phyloP scores from a whole-genome alignment of 2,329 filamentous ascomycete species.

The Fusarium piperis region DNA sequence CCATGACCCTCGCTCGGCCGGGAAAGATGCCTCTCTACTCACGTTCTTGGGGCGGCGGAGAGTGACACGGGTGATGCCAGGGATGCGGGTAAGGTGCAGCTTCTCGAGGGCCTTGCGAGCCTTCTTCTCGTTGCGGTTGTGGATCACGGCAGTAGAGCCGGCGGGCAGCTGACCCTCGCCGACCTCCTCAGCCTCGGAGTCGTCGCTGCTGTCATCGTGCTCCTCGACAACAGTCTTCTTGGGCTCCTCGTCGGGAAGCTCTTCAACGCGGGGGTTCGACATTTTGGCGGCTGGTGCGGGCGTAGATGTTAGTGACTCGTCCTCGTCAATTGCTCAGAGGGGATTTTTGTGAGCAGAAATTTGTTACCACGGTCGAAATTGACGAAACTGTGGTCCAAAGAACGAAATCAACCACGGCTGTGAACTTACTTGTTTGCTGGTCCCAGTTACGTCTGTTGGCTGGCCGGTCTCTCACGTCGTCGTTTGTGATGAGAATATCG shows the following conservation, averaged over 20 bases:
- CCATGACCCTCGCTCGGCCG: background rate
- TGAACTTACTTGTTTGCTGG: conserved; percentile 50
- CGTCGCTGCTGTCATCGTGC: conserved; percentile 73
- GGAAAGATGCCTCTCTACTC: conserved; percentile 58
- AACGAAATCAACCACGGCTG: conserved; percentile 29
- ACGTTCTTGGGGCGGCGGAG: conserved; percentile 99
- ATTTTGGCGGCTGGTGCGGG: conserved; percentile 68
- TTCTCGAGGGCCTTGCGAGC: conserved; percentile 99
- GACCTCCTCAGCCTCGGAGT: conserved; percentile 84
- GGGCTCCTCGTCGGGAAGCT: conserved; percentile 90
- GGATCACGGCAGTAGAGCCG: conserved; percentile 88
- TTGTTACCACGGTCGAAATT: conserved; percentile 27
- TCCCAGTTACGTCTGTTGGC: conserved; percentile 47
- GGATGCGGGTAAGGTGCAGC: conserved; percentile 94
- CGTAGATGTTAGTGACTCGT: conserved; percentile 42
- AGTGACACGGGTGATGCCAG: conserved; percentile 97
- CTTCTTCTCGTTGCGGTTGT: conserved; percentile 99
- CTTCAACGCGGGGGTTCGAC: conserved; percentile 98
- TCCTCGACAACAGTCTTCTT: conserved; percentile 84
- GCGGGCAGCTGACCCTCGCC: conserved; percentile 81
- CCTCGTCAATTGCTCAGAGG: conserved; percentile 31
- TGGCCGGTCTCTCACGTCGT: conserved; percentile 47
- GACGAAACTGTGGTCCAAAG: conserved; percentile 11
- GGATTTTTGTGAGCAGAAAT: conserved; percentile 31
- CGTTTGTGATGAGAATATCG: conserved; percentile 52